Conservation (phyloP, 768 basidiomycete genomes). For the Lactarius vividus region DNA sequence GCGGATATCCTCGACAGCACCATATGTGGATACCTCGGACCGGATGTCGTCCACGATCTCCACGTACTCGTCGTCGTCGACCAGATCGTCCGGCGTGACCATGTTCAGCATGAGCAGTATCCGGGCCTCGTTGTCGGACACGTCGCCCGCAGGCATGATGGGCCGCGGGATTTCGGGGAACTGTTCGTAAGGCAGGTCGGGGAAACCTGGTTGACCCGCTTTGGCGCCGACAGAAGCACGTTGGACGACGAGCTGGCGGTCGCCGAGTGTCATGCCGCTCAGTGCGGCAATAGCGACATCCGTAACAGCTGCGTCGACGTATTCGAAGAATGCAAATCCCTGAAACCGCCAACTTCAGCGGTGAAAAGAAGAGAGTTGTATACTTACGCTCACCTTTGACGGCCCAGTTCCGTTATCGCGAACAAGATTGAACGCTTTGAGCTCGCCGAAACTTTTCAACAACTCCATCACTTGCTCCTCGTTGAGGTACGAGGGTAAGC, state of each 20-base stretch:
- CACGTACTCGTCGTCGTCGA: conserved; percentile 87
- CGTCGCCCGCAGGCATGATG: conserved; percentile 82
- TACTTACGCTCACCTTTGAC: conserved; percentile 64
- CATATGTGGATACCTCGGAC: conserved; percentile 82
- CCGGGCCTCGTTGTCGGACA: conserved; percentile 51
- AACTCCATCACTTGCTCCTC: conserved; percentile 99
- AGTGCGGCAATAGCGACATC: conserved; percentile 95
- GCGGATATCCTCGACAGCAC: conserved; percentile 77
- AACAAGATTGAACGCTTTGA: conserved; percentile 97
- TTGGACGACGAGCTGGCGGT: conserved; percentile 93
- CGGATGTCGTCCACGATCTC: conserved; percentile 95
- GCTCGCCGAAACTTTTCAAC: conserved; percentile 94
- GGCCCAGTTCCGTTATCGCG: conserved; percentile 86
- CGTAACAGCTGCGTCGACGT: conserved; percentile 83
- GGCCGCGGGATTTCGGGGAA: conserved; percentile 84
- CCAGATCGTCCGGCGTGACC: conserved; percentile 91
- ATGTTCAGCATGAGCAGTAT: conserved; percentile 98
- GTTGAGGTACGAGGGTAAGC: conserved; percentile 90
- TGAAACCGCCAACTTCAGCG: conserved; percentile 34
- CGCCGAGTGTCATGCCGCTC: conserved; percentile 97
- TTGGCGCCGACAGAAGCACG: conserved; percentile 94
- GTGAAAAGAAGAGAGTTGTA: not conserved
- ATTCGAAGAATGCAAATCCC: conserved; percentile 99
- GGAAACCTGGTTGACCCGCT: conserved; percentile 61
- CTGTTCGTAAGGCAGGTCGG: conserved; percentile 69